These are phyloP conservation scores for Pestalotiopsis sp. DNA, from an alignment of 2,329 filamentous ascomycete species.

Conservation along the genomic window DNA sequence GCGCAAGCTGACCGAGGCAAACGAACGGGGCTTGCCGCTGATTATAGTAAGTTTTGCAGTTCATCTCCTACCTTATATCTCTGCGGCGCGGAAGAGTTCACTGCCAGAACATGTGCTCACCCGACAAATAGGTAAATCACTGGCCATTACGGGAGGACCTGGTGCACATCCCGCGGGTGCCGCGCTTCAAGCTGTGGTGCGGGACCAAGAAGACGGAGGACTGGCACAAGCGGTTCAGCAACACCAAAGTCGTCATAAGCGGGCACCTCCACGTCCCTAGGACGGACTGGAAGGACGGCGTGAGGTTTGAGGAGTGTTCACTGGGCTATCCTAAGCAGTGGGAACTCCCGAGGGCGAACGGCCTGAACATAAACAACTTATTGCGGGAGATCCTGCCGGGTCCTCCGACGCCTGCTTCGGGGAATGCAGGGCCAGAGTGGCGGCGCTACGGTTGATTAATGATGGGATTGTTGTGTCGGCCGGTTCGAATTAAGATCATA, in stretches of 20 bases:
- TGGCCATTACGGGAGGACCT: conserved; percentile 39
- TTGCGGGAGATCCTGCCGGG: conserved; percentile 37
- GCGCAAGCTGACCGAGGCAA: conserved; percentile 28
- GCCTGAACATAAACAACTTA: conserved; percentile 33
- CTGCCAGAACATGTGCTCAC: too few relatives aligned
- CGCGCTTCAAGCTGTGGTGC: conserved; percentile 40
- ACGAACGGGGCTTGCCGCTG: conserved; percentile 22
- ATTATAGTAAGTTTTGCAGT: conserved; percentile 23
- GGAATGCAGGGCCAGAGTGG: conserved; percentile 23
- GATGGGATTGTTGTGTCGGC: too few relatives aligned
- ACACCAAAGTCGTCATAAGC: conserved; percentile 36
- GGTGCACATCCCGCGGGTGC: conserved; percentile 33
- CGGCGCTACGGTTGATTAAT: conserved; percentile 24
- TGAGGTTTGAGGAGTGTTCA: conserved; percentile 39
- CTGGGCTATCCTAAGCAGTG: conserved; percentile 39
- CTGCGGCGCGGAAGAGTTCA: neutral
- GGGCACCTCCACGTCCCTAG: conserved; percentile 39
- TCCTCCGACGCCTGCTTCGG: conserved; percentile 20
- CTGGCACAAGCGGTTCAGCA: conserved; percentile 35
- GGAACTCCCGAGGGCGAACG: conserved; percentile 29
- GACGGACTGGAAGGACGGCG: conserved; percentile 39
- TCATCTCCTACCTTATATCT: too few relatives aligned
- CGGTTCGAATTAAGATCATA: too few relatives aligned
- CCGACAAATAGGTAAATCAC: conserved; percentile 27
- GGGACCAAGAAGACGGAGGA: conserved; percentile 36